phyloP scores from a whole-genome alignment of 306 rosid species.

The Quillaja saponaria region DNA sequence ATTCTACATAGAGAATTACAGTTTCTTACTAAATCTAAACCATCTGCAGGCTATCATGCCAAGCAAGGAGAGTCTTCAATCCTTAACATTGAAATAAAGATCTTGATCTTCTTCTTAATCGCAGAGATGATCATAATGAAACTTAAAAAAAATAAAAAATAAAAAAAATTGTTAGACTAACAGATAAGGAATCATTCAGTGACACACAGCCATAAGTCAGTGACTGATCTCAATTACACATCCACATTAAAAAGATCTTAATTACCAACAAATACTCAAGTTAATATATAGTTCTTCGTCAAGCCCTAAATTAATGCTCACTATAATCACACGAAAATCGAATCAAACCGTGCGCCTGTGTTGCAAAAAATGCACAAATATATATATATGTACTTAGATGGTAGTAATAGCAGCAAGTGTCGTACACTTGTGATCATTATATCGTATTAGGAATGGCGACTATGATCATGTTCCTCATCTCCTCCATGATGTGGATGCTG shows the following conservation, averaged over 20 bases:
- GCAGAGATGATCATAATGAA: too few species aligned
- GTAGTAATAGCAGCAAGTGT: constrained; percentile 27
- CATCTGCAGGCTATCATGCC: too few species aligned
- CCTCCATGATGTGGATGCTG: constrained; percentile 49
- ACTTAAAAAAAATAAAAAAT: too few species aligned
- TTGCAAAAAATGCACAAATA: constrained; percentile 33
- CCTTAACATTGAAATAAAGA: background rate
- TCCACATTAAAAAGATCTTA: background rate
- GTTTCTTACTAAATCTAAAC: too few species aligned
- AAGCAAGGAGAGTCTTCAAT: background rate
- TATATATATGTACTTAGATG: constrained; percentile 38
- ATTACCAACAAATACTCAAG: constrained; percentile 9
- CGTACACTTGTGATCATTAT: constrained; percentile 44
- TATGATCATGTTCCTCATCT: constrained; percentile 49
- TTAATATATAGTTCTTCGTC: constrained; percentile 28
- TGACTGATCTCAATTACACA: too few species aligned
- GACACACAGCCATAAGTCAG: too few species aligned
- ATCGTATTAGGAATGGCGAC: constrained; percentile 49
- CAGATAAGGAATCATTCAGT: too few species aligned
- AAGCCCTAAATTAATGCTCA: constrained; percentile 45
- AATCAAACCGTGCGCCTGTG: constrained; percentile 46
- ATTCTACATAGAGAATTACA: too few species aligned
- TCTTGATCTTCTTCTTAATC: too few species aligned
- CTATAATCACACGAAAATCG: constrained; percentile 34
- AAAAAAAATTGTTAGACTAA: too few species aligned